Evolutionary conservation across 2,329 filamentous ascomycete genomes (phyloP), one percentile per base, ranked within the genome.

Genomic region (Alternaria ethzedia): DNA sequence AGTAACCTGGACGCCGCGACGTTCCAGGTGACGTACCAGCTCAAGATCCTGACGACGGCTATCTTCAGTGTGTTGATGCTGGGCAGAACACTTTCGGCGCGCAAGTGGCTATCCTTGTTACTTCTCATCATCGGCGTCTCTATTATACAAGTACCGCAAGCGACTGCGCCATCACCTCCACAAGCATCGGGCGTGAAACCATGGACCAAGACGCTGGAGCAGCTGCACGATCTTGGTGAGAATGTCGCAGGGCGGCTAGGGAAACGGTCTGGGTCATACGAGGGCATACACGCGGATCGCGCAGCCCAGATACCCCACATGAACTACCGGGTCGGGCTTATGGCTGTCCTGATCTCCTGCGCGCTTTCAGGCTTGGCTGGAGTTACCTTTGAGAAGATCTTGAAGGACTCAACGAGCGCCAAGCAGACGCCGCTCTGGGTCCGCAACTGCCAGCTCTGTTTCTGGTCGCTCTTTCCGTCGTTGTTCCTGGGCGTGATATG

Each of bases 41-140:
- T 98, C 61, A 97, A 97, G 87, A 96, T 98, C 67, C 87, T 97
- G 66, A 93, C 92, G 2, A 96, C 93, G 0, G 94, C 96, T 3
- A 80, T 97, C 28, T 97, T 97, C 80, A 96, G 92, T 67, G 90
- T 97, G 43, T 80, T 89, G 5, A 86, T 98, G 76, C 85, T 98
- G 17, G 88, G 90, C 21, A 87, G 91, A 61, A 86, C 86, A 7
- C 84, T 97, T 25, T 88, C 91, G 0, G 74, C 86, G 12, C 90
- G 89, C 72, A 92, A 92, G 76, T 98, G 94, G 95, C 76, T 91
- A 10, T 88, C 94, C 5, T 85, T 98, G 15, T 76, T 97, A 17
- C 81, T 97, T 12, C 85, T 99, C 20, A 91, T 94, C 25, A 76
- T 91, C 8, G 96, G 96, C 2, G 92, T 97, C 54, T 91, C 89